phyloP scores from a whole-genome alignment of 1,284 basidiomycete species.

The Apiotrichum domesticum region DNA sequence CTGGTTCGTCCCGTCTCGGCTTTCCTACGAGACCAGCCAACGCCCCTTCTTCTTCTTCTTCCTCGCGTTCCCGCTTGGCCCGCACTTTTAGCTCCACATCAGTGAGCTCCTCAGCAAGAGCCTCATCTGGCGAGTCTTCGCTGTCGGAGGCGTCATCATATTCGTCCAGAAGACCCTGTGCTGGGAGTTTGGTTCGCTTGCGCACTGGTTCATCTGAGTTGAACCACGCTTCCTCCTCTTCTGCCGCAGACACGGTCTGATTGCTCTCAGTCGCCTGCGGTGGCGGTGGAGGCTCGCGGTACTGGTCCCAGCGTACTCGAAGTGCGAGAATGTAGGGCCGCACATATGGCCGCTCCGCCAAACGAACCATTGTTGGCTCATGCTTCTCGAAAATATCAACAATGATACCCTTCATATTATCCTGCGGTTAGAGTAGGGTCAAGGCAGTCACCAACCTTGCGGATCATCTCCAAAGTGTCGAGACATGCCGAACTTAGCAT shows the following conservation, averaged over 20 bases:
- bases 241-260: slow-evolving; percentile 54
- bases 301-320: slow-evolving; percentile 80
- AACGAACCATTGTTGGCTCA: slow-evolving; percentile 58
- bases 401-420: slow-evolving; percentile 80
- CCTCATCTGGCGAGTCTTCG: slow-evolving; percentile 27
- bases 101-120: slow-evolving; percentile 40
- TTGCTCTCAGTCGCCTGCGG: slow-evolving; percentile 50
- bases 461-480: slow-evolving; percentile 88
- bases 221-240: slow-evolving; percentile 78
- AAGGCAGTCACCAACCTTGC: slow-evolving; percentile 56
- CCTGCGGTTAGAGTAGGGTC: slow-evolving; percentile 52
- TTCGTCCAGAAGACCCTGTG: slow-evolving; percentile 31
- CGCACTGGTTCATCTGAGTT: slow-evolving; percentile 55
- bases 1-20: not conserved
- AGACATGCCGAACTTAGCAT: slow-evolving; percentile 89
- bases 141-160: slow-evolving; percentile 47
- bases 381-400: slow-evolving; percentile 75
- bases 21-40: slow-evolving; percentile 13
- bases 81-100: slow-evolving; percentile 51
- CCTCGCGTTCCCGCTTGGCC: slow-evolving; percentile 64
- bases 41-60: slow-evolving; percentile 55
- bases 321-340: slow-evolving; percentile 51
- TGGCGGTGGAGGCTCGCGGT: slow-evolving; percentile 68
- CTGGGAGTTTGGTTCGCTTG: slow-evolving; percentile 1
- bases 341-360: slow-evolving; percentile 53